These are phyloP conservation scores for Leishmania major DNA, from an alignment of 208 protist species.

Conservation along the genomic window DNA sequence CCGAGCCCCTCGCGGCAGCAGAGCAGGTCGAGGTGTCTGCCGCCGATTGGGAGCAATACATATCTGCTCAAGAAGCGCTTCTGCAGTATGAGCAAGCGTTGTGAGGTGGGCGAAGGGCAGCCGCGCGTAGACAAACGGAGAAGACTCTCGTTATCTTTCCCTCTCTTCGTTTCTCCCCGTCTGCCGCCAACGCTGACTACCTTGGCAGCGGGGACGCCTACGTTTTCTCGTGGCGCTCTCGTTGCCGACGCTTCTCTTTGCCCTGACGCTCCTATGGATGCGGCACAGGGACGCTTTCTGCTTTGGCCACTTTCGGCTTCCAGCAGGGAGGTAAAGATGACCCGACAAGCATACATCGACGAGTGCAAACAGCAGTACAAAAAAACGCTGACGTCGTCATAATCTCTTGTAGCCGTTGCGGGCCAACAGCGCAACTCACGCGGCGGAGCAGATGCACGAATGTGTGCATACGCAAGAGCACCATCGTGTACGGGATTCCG, in stretches of 20 bases:
- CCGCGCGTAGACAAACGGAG: neutral
- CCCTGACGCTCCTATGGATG: neutral
- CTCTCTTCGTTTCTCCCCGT: neutral
- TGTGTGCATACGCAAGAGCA: neutral
- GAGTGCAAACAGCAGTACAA: neutral
- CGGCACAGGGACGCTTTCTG: neutral
- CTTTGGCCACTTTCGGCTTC: neutral
- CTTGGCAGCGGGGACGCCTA: neutral
- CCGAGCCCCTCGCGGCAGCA: neutral
- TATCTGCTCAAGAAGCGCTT: constrained; percentile 21
- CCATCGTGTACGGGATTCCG: neutral
- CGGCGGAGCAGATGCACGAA: neutral
- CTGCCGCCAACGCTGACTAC: no score
- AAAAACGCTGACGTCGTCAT: neutral
- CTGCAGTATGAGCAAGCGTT: constrained; percentile 20
- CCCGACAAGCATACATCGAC: neutral
- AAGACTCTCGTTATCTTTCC: neutral
- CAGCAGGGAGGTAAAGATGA: neutral
- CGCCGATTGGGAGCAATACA: constrained; percentile 19
- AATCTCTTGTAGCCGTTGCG: neutral
- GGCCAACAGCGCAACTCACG: neutral
- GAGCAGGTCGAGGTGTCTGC: neutral
- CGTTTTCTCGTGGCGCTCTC: neutral
- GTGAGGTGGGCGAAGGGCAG: neutral
- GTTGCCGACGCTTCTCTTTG: neutral